Evolutionary conservation across 1,284 basidiomycete species (phyloP).

Genomic region (Tilletiopsis washingtonensis): DNA sequence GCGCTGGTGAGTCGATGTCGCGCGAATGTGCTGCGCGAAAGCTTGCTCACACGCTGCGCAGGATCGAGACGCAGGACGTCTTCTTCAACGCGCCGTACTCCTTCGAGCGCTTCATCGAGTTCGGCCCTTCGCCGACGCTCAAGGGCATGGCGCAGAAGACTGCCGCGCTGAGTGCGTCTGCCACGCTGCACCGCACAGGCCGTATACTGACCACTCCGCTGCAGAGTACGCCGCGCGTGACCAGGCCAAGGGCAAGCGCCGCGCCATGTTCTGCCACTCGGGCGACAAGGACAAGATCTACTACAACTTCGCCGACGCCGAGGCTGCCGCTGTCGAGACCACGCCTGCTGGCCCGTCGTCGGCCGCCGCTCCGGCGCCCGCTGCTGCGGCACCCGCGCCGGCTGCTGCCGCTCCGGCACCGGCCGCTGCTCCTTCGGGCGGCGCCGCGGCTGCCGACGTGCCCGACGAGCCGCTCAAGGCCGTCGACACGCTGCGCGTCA

Average conservation of each 20-base stretch:
- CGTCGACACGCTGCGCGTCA: slow-evolving; percentile 74
- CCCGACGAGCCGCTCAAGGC: slow-evolving; percentile 89
- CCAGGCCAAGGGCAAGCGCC: slow-evolving; percentile 69
- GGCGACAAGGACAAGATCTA: slow-evolving; percentile 96
- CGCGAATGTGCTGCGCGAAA: too few relatives aligned
- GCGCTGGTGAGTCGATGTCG: not conserved
- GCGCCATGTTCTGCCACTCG: slow-evolving; percentile 81
- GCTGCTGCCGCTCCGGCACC: slow-evolving; percentile 51
- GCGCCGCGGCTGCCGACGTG: slow-evolving; percentile 61
- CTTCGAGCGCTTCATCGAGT: slow-evolving; percentile 89
- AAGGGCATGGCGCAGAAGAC: slow-evolving; percentile 94
- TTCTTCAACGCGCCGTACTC: slow-evolving; percentile 72
- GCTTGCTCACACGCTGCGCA: slow-evolving; percentile 55
- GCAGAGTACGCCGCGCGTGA: slow-evolving; percentile 81
- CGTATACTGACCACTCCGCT: not conserved
- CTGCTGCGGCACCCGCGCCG: slow-evolving; percentile 47
- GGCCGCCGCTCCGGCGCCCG: slow-evolving; percentile 50
- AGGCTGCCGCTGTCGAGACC: slow-evolving; percentile 45
- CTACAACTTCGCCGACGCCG: slow-evolving; percentile 91
- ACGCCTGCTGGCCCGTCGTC: slow-evolving; percentile 52
- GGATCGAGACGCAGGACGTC: slow-evolving; percentile 97
- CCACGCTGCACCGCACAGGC: not conserved
- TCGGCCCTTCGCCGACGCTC: slow-evolving; percentile 91
- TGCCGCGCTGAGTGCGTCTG: slow-evolving; percentile 59
- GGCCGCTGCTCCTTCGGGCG: slow-evolving; percentile 52